Percentiles rank a stretch among this genome's conserved stretches.
phyloP scores from a whole-genome alignment of 1,139 yeast genomes.

The Taphrina deformans region DNA sequence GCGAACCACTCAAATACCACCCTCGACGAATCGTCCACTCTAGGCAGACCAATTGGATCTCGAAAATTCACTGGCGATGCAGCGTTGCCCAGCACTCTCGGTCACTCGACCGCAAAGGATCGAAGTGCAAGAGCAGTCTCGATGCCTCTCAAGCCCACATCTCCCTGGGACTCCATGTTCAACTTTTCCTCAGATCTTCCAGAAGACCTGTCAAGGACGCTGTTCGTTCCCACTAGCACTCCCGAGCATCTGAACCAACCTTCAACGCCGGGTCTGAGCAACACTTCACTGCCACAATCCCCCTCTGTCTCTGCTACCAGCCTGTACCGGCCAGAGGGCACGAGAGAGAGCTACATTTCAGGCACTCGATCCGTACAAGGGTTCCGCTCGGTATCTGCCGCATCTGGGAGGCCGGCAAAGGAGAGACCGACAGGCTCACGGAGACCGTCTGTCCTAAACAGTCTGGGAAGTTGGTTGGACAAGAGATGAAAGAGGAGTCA shows the following conservation, averaged over 20 bases:
- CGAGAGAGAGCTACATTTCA: slow-evolving; percentile 7
- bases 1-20: neutral
- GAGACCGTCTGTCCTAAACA: slow-evolving; percentile 2
- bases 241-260: neutral
- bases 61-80: neutral
- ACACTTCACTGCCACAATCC: neutral
- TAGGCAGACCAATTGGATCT: neutral
- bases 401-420: neutral
- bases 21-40: neutral
- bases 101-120: neutral
- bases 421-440: slow-evolving; percentile 1
- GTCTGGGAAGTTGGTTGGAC: slow-evolving; percentile 18
- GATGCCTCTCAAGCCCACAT: neutral
- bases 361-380: neutral
- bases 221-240: slow-evolving; percentile 1
- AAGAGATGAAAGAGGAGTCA: neutral
- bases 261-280: neutral
- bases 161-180: slow-evolving; percentile 19
- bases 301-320: slow-evolving; percentile 1
- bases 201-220: slow-evolving; percentile 5
- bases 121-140: slow-evolving; percentile 8
- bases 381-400: neutral
- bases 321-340: neutral
- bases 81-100: neutral
- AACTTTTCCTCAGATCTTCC: slow-evolving; percentile 17